These are phyloP conservation scores for Xylaria sp. DNA, from an alignment of 2,329 filamentous ascomycete genomes.

Conservation along the genomic window DNA sequence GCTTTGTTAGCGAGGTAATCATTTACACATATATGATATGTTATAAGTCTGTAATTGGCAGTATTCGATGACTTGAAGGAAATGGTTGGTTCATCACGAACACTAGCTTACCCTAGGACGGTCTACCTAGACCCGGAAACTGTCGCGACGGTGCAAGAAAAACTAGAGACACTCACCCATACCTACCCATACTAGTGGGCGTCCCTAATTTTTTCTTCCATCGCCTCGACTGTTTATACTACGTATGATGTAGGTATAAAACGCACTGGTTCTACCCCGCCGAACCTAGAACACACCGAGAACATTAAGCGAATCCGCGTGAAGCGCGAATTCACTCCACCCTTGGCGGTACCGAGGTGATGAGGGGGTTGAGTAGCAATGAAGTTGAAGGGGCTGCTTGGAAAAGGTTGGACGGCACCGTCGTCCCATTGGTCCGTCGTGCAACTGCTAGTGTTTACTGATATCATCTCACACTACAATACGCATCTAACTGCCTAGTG, in stretches of 20 bases:
- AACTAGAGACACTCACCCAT: too few relatives aligned
- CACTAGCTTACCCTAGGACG: neutral
- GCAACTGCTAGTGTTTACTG: slow-evolving; percentile 15
- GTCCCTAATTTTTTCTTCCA: too few relatives aligned
- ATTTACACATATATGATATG: neutral
- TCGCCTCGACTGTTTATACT: neutral
- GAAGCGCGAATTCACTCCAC: slow-evolving; percentile 20
- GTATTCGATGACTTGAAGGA: neutral
- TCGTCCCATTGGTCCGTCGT: slow-evolving; percentile 16
- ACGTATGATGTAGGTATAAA: neutral
- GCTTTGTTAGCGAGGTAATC: neutral
- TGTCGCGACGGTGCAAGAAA: neutral
- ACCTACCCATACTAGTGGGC: too few relatives aligned
- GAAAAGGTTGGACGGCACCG: neutral
- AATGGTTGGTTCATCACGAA: slow-evolving; percentile 5
- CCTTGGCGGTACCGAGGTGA: slow-evolving; percentile 14
- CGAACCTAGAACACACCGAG: neutral
- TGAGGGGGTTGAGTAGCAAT: neutral
- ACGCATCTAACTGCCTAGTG: neutral
- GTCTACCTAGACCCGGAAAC: neutral
- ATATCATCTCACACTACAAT: slow-evolving; percentile 23
- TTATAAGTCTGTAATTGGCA: neutral
- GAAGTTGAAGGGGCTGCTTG: neutral
- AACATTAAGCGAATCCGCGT: slow-evolving; percentile 22
- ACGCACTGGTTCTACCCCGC: neutral